Percentiles rank a stretch among this genome's conserved stretches.
Evolutionary conservation across 2,329 filamentous ascomycete genomes (phyloP).

Genomic region (Aspergillus tanneri): DNA sequence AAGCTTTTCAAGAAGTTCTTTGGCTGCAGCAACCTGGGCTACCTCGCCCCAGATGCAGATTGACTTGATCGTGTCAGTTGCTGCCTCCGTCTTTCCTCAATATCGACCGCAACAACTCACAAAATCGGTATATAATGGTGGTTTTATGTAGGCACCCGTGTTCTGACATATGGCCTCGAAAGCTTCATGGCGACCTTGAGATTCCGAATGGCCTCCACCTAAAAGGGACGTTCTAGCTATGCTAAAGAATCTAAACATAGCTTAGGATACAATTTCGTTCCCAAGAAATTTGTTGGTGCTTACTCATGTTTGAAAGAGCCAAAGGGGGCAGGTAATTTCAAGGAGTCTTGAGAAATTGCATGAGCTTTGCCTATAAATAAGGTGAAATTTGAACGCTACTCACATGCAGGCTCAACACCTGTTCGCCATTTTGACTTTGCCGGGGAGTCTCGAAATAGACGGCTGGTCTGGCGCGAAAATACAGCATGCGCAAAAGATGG

Average conservation of each 20-base stretch:
- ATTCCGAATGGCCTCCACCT: neutral
- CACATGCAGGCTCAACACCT: constrained; percentile 19
- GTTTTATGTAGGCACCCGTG: constrained; percentile 30
- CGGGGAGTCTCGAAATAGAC: constrained; percentile 23
- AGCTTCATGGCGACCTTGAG: constrained; percentile 20
- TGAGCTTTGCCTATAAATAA: neutral
- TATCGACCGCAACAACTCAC: constrained; percentile 15
- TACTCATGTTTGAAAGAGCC: constrained; percentile 26
- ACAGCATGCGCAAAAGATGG: neutral
- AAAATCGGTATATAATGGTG: constrained; percentile 24
- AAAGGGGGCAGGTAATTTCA: constrained; percentile 22
- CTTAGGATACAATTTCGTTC: neutral
- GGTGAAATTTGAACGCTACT: neutral
- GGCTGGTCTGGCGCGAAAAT: constrained; percentile 7
- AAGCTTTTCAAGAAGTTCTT: constrained; percentile 20
- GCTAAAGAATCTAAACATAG: constrained; percentile 19
- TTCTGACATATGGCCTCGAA: constrained; percentile 29
- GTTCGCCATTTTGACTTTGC: constrained; percentile 28
- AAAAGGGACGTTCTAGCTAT: constrained; percentile 15
- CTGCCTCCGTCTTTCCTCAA: neutral
- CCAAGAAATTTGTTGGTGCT: constrained; percentile 2
- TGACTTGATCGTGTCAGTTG: constrained; percentile 16
- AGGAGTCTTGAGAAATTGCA: constrained; percentile 7
- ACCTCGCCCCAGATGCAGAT: constrained; percentile 30
- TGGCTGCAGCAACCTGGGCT: constrained; percentile 24